Percentiles rank a stretch among this genome's conserved stretches.
Evolutionary conservation across 2,329 filamentous ascomycete species (phyloP).

Genomic region (Hymenoscyphus fraxineus): DNA sequence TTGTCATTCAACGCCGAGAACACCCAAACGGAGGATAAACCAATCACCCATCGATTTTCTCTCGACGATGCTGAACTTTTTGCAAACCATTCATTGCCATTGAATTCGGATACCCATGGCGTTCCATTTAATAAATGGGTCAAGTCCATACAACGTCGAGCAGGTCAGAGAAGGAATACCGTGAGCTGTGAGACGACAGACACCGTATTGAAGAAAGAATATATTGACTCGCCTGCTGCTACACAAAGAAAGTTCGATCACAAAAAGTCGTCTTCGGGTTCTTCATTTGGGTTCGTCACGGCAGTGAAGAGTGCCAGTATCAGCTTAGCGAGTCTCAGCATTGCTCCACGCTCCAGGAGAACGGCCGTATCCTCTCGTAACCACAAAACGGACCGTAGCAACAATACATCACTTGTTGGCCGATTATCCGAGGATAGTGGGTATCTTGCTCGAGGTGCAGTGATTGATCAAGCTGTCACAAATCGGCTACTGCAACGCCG

Average conservation of each 20-base stretch:
- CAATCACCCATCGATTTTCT: slow-evolving; percentile 25
- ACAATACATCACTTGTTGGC: slow-evolving; percentile 56
- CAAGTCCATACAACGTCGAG: slow-evolving; percentile 61
- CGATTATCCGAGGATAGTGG: slow-evolving; percentile 63
- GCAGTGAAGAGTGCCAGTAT: slow-evolving; percentile 77
- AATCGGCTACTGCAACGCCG: slow-evolving; percentile 72
- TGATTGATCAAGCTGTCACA: slow-evolving; percentile 64
- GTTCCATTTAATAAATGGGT: slow-evolving; percentile 70
- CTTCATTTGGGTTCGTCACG: slow-evolving; percentile 76
- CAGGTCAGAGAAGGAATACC: slow-evolving; percentile 41
- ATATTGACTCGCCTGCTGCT: slow-evolving; percentile 35
- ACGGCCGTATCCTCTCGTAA: slow-evolving; percentile 50
- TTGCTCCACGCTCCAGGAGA: slow-evolving; percentile 57
- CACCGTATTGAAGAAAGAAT: slow-evolving; percentile 16
- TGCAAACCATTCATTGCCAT: slow-evolving; percentile 14
- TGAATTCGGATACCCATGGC: slow-evolving; percentile 14
- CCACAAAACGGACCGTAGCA: slow-evolving; percentile 59
- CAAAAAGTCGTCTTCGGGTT: slow-evolving; percentile 63
- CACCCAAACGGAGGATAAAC: slow-evolving; percentile 11
- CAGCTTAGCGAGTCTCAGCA: slow-evolving; percentile 70
- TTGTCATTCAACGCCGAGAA: slow-evolving; percentile 38
- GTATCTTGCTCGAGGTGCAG: slow-evolving; percentile 52
- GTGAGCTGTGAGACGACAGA: slow-evolving; percentile 34
- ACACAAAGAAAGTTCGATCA: slow-evolving; percentile 39
- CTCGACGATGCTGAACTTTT: slow-evolving; percentile 25